Conservation (phyloP, 805 yeast genomes). For the Yamadazyma akitaensis region DNA sequence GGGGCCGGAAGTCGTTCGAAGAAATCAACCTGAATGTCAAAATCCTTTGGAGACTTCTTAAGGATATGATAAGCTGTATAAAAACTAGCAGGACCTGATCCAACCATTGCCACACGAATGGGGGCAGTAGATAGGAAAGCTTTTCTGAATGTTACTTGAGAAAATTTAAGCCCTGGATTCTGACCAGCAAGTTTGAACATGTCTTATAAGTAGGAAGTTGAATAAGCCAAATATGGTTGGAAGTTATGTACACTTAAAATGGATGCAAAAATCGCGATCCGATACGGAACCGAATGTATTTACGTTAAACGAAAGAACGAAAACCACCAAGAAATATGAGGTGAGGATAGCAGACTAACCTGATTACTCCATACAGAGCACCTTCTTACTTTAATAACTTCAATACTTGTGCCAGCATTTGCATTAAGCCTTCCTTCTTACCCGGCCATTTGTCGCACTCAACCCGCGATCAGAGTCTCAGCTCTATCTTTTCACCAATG, state of each 20-base stretch:
- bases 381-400: background rate
- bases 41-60: constrained; percentile 37
- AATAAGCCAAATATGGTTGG: background rate
- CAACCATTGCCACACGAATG: constrained; percentile 67
- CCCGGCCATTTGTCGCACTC: constrained; percentile 5
- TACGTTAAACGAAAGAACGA: background rate
- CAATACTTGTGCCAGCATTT: background rate
- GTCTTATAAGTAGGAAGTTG: background rate
- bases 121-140: background rate
- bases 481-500: constrained; percentile 5
- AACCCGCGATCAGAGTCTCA: background rate
- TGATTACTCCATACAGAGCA: too few species aligned
- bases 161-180: background rate
- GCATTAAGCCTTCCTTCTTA: background rate
- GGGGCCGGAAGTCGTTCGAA: constrained; percentile 88
- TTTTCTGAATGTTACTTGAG: background rate
- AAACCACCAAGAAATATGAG: background rate
- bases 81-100: constrained; percentile 96
- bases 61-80: constrained; percentile 78
- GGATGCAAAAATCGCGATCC: background rate
- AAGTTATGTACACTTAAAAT: background rate
- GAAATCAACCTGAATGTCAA: constrained; percentile 54
- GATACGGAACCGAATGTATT: background rate
- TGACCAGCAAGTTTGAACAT: background rate
- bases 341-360: too few species aligned